Evolutionary conservation across 2,329 filamentous ascomycete species (phyloP).

Genomic region (Mollisiaceae sp.): DNA sequence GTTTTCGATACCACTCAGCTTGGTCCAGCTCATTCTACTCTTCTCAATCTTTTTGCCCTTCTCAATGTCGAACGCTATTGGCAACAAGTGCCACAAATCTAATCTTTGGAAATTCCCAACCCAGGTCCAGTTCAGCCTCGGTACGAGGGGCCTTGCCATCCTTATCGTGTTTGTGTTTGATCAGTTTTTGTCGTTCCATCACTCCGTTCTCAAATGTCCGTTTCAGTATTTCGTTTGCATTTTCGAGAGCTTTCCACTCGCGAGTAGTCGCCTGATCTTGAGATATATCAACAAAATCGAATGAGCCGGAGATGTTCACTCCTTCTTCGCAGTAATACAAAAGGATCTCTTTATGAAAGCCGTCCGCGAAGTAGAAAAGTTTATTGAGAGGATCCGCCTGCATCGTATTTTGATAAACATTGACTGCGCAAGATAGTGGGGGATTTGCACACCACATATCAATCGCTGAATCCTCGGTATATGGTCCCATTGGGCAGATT

Average conservation of each 20-base stretch:
- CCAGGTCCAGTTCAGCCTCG: not conserved
- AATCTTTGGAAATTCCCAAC: not conserved
- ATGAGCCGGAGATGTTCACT: not conserved
- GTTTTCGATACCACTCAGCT: too few species aligned
- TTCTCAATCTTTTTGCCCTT: not conserved
- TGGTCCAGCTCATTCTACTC: not conserved
- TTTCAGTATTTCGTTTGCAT: not conserved
- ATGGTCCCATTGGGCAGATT: not conserved
- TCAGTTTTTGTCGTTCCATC: not conserved
- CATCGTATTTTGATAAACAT: not conserved
- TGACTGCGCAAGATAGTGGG: not conserved
- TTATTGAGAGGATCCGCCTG: not conserved
- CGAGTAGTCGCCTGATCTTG: not conserved
- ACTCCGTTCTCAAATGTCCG: not conserved
- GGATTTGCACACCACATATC: not conserved
- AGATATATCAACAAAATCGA: conserved; percentile 11
- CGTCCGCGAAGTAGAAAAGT: not conserved
- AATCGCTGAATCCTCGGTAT: not conserved
- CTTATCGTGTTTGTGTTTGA: not conserved
- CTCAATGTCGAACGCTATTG: not conserved
- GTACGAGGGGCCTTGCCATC: not conserved
- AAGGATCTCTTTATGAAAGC: not conserved
- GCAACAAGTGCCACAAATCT: not conserved
- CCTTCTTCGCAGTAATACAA: not conserved
- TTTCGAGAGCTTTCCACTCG: not conserved